Percentiles rank a stretch among this genome's conserved stretches.
Conservation (phyloP, 2,329 filamentous ascomycete genomes). For the Xylariales sp. region DNA sequence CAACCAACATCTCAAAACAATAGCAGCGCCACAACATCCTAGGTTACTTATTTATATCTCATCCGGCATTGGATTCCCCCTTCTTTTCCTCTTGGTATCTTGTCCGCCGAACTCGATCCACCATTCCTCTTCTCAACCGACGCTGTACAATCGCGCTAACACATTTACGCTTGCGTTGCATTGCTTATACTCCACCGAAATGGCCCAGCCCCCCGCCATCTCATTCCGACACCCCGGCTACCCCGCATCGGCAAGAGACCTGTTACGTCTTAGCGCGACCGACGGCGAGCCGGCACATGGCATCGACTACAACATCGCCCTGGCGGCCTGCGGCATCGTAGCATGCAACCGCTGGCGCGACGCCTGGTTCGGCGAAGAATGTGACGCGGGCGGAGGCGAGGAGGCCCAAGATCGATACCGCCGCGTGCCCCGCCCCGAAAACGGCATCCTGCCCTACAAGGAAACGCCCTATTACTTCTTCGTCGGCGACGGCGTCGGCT, state of each 20-base stretch:
- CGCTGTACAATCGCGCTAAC: too few species aligned
- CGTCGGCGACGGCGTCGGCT: not conserved
- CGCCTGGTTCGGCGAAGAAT: conserved; percentile 2
- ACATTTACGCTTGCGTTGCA: not conserved
- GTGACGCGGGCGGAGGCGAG: not conserved
- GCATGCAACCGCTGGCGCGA: conserved; percentile 5
- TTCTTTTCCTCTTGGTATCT: too few species aligned
- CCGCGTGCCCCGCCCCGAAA: not conserved
- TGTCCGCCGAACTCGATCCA: too few species aligned
- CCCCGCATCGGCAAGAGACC: not conserved
- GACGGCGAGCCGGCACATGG: not conserved
- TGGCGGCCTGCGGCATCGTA: conserved; percentile 2
- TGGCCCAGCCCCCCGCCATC: not conserved
- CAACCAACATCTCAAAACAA: too few species aligned
- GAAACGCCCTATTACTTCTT: conserved; percentile 5
- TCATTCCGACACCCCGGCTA: conserved; percentile 4
- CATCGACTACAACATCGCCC: conserved; percentile 3
- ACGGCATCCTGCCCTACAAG: conserved; percentile 5
- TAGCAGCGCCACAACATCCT: too few species aligned
- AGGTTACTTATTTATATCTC: too few species aligned
- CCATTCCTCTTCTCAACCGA: too few species aligned
- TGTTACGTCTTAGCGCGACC: not conserved
- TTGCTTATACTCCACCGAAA: not conserved
- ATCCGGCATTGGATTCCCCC: too few species aligned
- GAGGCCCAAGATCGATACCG: not conserved